Percentiles rank a stretch among this genome's conserved stretches.
Conservation (phyloP, 1,284 basidiomycete genomes). For the Apiotrichum sp. region DNA sequence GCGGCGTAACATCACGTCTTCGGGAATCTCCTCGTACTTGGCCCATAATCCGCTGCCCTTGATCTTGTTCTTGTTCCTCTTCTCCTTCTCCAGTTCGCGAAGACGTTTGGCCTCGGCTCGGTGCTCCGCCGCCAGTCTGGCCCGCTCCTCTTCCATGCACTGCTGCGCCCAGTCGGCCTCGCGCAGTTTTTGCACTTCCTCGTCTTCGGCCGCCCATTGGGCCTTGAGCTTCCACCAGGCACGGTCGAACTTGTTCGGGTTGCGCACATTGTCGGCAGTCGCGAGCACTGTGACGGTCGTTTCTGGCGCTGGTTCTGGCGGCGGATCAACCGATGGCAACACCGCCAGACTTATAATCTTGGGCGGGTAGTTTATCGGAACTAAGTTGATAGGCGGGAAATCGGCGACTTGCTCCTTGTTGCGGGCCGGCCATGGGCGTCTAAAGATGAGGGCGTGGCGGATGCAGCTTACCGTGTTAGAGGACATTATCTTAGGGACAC, state of each 20-base stretch:
- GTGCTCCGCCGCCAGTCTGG: neutral
- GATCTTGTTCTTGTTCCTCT: slow-evolving; percentile 26
- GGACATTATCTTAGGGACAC: neutral
- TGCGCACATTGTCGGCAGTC: too few species aligned
- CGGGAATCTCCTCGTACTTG: slow-evolving; percentile 29
- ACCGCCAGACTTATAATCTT: neutral
- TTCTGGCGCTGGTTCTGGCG: too few species aligned
- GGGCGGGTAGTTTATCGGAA: slow-evolving; percentile 25
- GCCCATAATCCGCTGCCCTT: slow-evolving; percentile 37
- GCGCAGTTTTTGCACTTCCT: neutral
- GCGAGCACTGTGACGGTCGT: too few species aligned
- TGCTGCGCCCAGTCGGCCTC: neutral
- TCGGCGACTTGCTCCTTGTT: slow-evolving; percentile 13
- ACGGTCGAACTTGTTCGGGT: slow-evolving; percentile 18
- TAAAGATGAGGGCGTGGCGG: slow-evolving; percentile 42
- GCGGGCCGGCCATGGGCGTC: slow-evolving; percentile 39
- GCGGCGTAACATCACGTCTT: slow-evolving; percentile 26
- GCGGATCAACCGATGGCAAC: too few species aligned
- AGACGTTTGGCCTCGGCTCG: slow-evolving; percentile 4
- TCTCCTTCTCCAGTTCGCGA: slow-evolving; percentile 24
- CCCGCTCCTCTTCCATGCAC: neutral
- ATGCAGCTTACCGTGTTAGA: slow-evolving; percentile 23
- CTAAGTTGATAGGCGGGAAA: slow-evolving; percentile 34
- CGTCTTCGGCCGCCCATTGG: neutral
- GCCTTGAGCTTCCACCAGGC: neutral